phyloP scores from a whole-genome alignment of 371 early-diverging fungal species.

The Apophysomyces sp. region DNA sequence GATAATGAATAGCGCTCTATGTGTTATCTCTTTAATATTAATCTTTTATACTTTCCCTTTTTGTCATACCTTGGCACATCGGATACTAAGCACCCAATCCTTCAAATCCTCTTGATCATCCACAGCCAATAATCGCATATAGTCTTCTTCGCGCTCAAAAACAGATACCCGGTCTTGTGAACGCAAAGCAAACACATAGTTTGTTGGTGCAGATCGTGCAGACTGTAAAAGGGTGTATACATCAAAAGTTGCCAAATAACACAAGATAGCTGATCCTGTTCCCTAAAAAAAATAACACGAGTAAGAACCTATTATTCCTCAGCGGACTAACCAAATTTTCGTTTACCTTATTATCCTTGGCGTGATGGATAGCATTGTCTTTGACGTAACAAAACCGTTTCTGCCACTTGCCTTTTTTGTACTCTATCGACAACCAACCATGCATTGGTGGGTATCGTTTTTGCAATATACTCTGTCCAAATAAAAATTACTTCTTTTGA shows the following conservation, averaged over 20 bases:
- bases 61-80: constrained; percentile 67
- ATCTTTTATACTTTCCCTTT: not conserved
- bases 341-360: constrained; percentile 67
- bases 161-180: constrained; percentile 72
- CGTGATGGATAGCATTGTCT: constrained; percentile 68
- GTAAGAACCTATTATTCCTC: constrained; percentile 2
- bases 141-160: constrained; percentile 85
- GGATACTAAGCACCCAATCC: constrained; percentile 85
- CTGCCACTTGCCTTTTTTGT: constrained; percentile 78
- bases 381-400: constrained; percentile 66
- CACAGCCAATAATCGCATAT: constrained; percentile 76
- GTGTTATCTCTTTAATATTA: not conserved
- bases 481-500: constrained; percentile 9
- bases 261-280: constrained; percentile 60
- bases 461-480: constrained; percentile 27
- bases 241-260: constrained; percentile 71
- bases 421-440: constrained; percentile 70
- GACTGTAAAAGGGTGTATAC: constrained; percentile 69
- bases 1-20: constrained; percentile 39
- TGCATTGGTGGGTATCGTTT: constrained; percentile 48
- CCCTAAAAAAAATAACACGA: constrained; percentile 30
- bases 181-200: constrained; percentile 82
- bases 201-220: constrained; percentile 69
- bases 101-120: constrained; percentile 72
- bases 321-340: not conserved